Evolutionary conservation across 1,284 basidiomycete species (phyloP).

Genomic region (Porodaedalea pini): DNA sequence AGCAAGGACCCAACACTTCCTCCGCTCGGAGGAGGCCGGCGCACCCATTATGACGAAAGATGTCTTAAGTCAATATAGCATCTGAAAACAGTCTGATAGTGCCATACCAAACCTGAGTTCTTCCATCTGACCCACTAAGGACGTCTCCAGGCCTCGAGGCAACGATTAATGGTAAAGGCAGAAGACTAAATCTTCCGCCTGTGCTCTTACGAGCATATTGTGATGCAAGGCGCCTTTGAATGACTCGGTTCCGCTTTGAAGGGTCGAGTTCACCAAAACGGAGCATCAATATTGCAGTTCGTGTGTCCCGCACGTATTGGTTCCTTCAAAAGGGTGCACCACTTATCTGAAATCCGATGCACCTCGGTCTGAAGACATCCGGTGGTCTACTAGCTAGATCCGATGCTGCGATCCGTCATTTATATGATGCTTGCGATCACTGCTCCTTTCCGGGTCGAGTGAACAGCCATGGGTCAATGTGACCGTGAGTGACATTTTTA

Average conservation of each 20-base stretch:
- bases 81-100: not conserved
- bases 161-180: not conserved
- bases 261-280: not conserved
- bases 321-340: not conserved
- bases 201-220: not conserved
- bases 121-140: not conserved
- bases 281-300: not conserved
- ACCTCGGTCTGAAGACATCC: not conserved
- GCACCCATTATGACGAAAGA: not conserved
- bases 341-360: not conserved
- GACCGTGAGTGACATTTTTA: no score
- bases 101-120: not conserved
- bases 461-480: no score
- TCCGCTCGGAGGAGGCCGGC: not conserved
- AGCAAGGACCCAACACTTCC: not conserved
- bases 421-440: not conserved
- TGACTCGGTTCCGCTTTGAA: not conserved
- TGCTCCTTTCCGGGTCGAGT: no score
- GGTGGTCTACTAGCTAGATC: not conserved
- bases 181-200: constrained; percentile 1
- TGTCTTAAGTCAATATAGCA: no score
- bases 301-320: not conserved
- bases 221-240: not conserved
- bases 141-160: not conserved
- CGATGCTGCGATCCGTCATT: not conserved